These are phyloP conservation scores for Globisporangium sylvaticum DNA, from an alignment of 352 stramenopile genomes.

Conservation along the genomic window DNA sequence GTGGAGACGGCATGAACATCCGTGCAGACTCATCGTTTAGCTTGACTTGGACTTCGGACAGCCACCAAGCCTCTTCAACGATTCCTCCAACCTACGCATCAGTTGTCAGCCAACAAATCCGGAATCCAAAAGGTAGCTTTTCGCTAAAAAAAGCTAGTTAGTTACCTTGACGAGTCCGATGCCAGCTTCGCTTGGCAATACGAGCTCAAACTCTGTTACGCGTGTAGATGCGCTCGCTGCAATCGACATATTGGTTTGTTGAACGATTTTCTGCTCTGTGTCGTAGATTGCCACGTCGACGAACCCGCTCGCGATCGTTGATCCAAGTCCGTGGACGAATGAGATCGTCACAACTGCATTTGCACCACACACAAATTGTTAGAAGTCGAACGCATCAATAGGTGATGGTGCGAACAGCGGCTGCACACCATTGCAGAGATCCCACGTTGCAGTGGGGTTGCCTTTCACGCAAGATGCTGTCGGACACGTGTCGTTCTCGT, in stretches of 20 bases:
- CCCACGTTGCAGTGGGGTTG: conserved; percentile 17
- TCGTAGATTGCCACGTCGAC: conserved; percentile 23
- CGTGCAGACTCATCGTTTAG: conserved; percentile 23
- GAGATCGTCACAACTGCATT: conserved; percentile 29
- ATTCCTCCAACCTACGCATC: conserved; percentile 19
- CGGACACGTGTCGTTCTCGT: background rate
- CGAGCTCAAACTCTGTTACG: conserved; percentile 1
- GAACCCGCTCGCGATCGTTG: conserved; percentile 1
- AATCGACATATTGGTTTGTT: conserved; percentile 6
- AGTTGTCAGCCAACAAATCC: background rate
- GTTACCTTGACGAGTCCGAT: conserved; percentile 15
- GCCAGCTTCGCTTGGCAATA: background rate
- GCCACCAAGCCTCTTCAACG: conserved; percentile 12
- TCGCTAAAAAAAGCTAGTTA: background rate
- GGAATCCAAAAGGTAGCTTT: background rate
- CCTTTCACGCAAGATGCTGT: conserved; percentile 15
- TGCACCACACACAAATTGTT: background rate
- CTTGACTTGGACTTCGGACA: conserved; percentile 31
- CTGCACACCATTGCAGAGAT: conserved; percentile 36
- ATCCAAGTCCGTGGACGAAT: conserved; percentile 18
- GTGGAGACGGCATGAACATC: conserved; percentile 15
- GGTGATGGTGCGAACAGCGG: background rate
- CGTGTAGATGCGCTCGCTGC: conserved; percentile 1
- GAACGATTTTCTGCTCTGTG: conserved; percentile 15
- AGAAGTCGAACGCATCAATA: background rate